Conservation (phyloP, 768 basidiomycete species). For the Nidula microcarpa region DNA sequence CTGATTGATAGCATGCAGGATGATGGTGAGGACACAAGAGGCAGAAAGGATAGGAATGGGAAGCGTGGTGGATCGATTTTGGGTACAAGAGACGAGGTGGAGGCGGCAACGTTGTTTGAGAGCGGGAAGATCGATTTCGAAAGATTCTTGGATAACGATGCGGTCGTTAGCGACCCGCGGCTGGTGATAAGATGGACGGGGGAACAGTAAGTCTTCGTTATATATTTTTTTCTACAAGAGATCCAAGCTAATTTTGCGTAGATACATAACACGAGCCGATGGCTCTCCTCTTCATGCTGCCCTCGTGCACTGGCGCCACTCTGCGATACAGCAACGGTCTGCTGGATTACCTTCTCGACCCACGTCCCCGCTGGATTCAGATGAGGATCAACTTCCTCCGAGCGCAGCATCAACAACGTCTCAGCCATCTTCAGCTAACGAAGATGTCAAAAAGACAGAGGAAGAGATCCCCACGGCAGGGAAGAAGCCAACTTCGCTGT, state of each 20-base stretch:
- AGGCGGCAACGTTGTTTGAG: constrained; percentile 54
- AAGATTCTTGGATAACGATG: constrained; percentile 62
- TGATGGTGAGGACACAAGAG: constrained; percentile 15
- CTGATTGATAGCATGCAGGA: constrained; percentile 49
- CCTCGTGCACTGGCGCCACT: constrained; percentile 65
- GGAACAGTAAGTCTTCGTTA: constrained; percentile 49
- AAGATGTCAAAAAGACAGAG: neutral
- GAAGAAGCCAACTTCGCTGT: constrained; percentile 50
- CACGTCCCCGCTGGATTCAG: constrained; percentile 28
- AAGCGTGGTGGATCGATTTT: constrained; percentile 12
- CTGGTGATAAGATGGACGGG: constrained; percentile 76
- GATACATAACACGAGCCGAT: constrained; percentile 77
- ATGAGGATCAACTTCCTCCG: constrained; percentile 17
- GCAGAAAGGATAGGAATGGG: constrained; percentile 19
- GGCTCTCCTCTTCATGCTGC: constrained; percentile 74
- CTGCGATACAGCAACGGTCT: constrained; percentile 24
- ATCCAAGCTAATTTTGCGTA: too few relatives aligned
- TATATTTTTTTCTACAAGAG: too few relatives aligned
- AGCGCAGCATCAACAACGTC: constrained; percentile 17
- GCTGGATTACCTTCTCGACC: constrained; percentile 27
- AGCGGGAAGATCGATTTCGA: constrained; percentile 61
- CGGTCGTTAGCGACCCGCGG: constrained; percentile 54
- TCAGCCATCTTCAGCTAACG: constrained; percentile 3
- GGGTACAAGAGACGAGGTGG: constrained; percentile 42
- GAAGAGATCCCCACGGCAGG: constrained; percentile 10